Conservation (phyloP, 2,329 filamentous ascomycete species). For the Zymoseptoria ardabiliae region DNA sequence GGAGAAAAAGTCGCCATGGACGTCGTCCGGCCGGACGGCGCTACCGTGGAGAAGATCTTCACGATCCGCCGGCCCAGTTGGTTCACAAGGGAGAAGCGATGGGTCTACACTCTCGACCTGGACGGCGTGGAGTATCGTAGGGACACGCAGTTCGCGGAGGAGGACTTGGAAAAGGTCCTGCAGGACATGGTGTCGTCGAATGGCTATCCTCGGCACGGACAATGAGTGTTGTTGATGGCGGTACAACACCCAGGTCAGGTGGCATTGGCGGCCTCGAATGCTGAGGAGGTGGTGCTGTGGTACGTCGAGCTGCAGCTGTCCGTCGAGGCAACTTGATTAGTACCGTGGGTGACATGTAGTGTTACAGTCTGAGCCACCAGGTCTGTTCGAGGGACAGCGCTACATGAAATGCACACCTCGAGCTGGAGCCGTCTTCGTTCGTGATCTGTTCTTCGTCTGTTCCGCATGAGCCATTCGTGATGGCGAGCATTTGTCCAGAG, state of each 20-base stretch:
- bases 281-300: not conserved
- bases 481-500: not conserved
- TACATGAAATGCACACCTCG: not conserved
- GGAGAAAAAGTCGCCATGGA: not conserved
- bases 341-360: not conserved
- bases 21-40: not conserved
- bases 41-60: not conserved
- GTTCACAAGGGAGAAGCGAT: not conserved
- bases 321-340: not conserved
- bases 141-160: not conserved
- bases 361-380: not conserved
- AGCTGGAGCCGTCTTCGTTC: not conserved
- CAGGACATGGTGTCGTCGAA: not conserved
- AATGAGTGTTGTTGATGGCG: not conserved
- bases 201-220: not conserved
- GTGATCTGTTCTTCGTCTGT: not conserved
- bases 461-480: not conserved
- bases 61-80: not conserved
- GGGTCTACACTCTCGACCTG: not conserved
- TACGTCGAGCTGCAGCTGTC: not conserved
- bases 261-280: not conserved
- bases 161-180: not conserved
- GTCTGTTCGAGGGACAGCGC: not conserved
- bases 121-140: not conserved
- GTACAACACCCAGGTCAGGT: no score